Evolutionary conservation across 495 filamentous ascomycete species (phyloP), one percentile per base, ranked within the genome.

Genomic region (Cercophora scortea): DNA sequence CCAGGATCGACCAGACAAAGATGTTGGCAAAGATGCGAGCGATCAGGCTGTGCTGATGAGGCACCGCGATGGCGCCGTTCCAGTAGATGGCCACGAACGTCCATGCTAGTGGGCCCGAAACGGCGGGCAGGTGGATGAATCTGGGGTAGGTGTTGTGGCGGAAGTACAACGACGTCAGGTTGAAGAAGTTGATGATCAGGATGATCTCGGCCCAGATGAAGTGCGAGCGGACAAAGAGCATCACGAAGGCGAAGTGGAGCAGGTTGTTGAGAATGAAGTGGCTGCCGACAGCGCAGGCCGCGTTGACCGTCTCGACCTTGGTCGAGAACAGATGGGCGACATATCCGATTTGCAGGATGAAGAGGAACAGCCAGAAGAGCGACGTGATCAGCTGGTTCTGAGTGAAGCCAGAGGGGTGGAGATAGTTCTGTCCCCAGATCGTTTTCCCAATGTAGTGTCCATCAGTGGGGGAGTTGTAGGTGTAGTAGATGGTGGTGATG

Each of bases 191-290:
- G 71, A 87, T 69, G 53, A 89, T 72, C 54, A 93, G 67, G 57
- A 94, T 73, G 44, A 91, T 41, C 73, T 92, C 86, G 17, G 86
- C 79, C 79, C 78, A 83, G 58, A 73, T 54, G 70, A 91, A 90
- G 66, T 84, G 74, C 44, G 74, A 78, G 55, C 85, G 82, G 19
- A 85, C 82, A 79, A 90, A 94, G 50, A 95, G 81, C 71, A 91
- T 80, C 38, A 94, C 79, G 71, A 87, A 94, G 45, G 73, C 78
- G 47, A 89, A 84, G 59, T 86, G 74, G 45, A 95, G 79, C 11
- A 96, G 67, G 71, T 94, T 95, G 75, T 85, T 84, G 59, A 87
- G 52, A 63, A 93, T 91, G 68, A 91, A 95, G 71, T 95, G 88
- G 53, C 80, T 78, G 53, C 86, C 89, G 11, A 92, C 83, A 42